Evolutionary conservation across 2,329 filamentous ascomycete species (phyloP), one percentile per base, ranked within the genome.

Genomic region (Diaporthe eres): DNA sequence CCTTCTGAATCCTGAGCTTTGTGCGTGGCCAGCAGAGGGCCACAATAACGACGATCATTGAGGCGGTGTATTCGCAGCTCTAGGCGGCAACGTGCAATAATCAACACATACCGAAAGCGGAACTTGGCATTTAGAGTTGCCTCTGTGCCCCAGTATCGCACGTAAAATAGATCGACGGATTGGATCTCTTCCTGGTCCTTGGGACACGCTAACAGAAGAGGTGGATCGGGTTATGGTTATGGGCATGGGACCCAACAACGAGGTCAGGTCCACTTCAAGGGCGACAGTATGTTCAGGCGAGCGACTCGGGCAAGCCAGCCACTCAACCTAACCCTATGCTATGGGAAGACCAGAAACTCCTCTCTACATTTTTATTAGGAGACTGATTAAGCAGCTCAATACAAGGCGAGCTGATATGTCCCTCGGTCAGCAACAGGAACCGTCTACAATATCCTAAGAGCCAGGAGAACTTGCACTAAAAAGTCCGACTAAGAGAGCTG

Each of bases 381-480:
- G 31, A 31, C 31, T 39, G 37, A 39, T 39, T 9, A 39, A 39
- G 37, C 37, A 39, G 10, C 37, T 6, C 31, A 31, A 12, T 39
- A 39, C 37, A 39, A 39, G 37, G 37, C 37, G 37, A 39, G 37
- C 37, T 39, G 37, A 39, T 39, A 2, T 39, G 37, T 39, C 37
- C 37, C 37, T 12, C 37, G 10, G 37, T 39, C 37, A 39, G 47
- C 61, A 39, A 44, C 12, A 4, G 74, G 61, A 4, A 55, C 76
- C 3, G 60, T 37, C 39, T 28, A 44, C 31, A 76, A 76, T 7
- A 60, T 71, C 44, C 72, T 61, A 9, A 60, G 71, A 25, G 67
- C 76, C n/a, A 53, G 9, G n/a, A 4, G 3, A 9, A 51, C 51
- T 12, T 25, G n/a, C 22, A 13, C 51, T 13, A 9, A 28, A 1